phyloP scores from a whole-genome alignment of 2,329 filamentous ascomycete genomes.

The Neonectria ditissima region DNA sequence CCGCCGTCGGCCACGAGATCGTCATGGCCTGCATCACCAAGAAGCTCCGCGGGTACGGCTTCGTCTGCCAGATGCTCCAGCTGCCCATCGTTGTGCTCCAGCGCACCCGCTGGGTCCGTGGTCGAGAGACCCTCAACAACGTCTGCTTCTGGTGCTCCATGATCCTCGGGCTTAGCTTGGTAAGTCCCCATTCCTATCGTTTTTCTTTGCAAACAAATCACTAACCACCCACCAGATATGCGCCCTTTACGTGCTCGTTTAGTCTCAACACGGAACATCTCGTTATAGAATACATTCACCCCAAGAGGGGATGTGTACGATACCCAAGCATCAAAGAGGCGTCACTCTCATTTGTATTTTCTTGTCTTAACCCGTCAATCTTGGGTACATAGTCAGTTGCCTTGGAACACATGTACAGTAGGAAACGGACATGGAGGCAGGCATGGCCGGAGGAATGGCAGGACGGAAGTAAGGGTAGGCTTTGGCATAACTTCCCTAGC shows the following conservation, averaged over 20 bases:
- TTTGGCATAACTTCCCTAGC: constrained; percentile 2
- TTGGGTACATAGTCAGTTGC: not conserved
- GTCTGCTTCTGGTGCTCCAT: constrained; percentile 93
- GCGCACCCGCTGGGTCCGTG: constrained; percentile 80
- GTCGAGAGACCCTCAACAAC: constrained; percentile 84
- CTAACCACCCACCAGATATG: constrained; percentile 58
- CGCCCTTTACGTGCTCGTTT: constrained; percentile 65
- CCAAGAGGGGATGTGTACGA: constrained; percentile 7
- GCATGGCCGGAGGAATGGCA: not conserved
- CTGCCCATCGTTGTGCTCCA: constrained; percentile 95
- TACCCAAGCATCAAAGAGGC: not conserved
- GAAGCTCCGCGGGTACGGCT: constrained; percentile 94
- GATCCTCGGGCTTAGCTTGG: constrained; percentile 86
- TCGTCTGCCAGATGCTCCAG: constrained; percentile 95
- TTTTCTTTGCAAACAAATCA: not conserved
- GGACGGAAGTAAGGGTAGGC: not conserved
- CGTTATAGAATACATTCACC: not conserved
- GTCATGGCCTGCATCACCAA: constrained; percentile 99
- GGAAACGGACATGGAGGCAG: constrained; percentile 3
- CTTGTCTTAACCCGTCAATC: not conserved
- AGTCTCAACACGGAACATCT: constrained; percentile 22
- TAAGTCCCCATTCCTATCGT: constrained; percentile 56
- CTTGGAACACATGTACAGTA: constrained; percentile 3
- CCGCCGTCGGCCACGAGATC: constrained; percentile 89
- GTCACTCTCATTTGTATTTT: not conserved